Conservation (phyloP, 1,284 basidiomycete species). For the Apiotrichum montevideense region DNA sequence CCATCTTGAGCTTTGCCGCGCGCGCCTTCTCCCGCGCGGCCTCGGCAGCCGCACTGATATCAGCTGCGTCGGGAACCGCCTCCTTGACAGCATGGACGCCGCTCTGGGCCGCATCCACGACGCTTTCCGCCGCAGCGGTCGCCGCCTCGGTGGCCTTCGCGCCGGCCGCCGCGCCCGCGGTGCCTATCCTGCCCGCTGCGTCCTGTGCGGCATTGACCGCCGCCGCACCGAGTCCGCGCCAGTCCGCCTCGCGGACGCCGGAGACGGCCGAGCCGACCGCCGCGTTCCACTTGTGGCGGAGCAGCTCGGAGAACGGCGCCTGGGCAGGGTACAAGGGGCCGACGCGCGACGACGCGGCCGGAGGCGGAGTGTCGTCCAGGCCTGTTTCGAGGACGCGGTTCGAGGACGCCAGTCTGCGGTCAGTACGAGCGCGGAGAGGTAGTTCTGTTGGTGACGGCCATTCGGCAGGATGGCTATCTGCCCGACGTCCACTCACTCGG, state of each 20-base stretch:
- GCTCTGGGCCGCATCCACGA: background rate
- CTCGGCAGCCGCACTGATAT: background rate
- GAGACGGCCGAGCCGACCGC: conserved; percentile 22
- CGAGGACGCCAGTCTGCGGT: background rate
- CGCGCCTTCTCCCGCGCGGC: background rate
- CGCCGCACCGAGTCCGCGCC: conserved; percentile 20
- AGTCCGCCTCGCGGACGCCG: conserved; percentile 28
- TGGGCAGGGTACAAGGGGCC: conserved; percentile 21
- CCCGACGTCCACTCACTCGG: conserved; percentile 26
- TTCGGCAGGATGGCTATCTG: no score
- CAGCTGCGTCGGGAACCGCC: background rate
- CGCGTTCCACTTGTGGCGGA: conserved; percentile 36
- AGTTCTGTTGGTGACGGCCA: no score
- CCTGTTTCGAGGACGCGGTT: conserved; percentile 24
- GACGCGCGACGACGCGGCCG: conserved; percentile 28
- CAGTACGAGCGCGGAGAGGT: background rate
- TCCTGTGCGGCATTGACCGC: conserved; percentile 7
- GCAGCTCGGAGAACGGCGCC: conserved; percentile 24
- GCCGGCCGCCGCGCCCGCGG: background rate
- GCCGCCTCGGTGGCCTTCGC: background rate
- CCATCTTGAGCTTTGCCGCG: background rate
- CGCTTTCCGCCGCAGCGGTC: background rate
- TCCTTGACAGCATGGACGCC: background rate
- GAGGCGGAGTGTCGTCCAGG: conserved; percentile 24
- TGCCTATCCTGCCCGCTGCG: background rate